Conservation (phyloP, 208 protist genomes). For the Acanthamoeba rhysodes region DNA sequence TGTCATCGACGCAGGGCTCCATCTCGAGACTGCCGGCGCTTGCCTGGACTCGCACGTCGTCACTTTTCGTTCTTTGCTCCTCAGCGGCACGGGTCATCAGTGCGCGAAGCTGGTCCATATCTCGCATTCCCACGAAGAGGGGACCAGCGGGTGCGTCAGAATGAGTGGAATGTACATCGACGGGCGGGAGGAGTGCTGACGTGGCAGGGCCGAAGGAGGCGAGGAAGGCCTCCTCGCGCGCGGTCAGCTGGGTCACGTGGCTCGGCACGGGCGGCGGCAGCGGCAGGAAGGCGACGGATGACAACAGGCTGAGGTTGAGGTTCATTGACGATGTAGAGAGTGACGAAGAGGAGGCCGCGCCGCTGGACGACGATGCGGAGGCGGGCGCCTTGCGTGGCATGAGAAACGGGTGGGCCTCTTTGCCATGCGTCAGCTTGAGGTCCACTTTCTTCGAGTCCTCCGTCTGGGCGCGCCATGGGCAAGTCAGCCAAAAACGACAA, state of each 20-base stretch:
- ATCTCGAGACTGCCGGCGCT: too few species aligned
- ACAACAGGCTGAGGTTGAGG: background rate
- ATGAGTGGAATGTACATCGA: too few species aligned
- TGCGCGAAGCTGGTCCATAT: too few species aligned
- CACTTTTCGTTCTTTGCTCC: too few species aligned
- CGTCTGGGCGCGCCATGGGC: background rate
- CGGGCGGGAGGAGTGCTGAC: too few species aligned
- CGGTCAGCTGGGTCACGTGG: background rate
- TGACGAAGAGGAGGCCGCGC: background rate
- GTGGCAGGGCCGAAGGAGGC: background rate
- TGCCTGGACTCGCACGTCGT: too few species aligned
- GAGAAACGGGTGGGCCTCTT: background rate
- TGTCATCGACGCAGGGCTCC: too few species aligned
- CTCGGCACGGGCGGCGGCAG: background rate
- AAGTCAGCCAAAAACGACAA: too few species aligned
- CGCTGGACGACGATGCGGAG: background rate
- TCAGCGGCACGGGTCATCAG: too few species aligned
- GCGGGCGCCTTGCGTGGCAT: background rate
- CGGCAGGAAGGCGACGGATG: background rate
- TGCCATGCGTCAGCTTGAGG: conserved; percentile 28
- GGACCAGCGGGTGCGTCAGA: too few species aligned
- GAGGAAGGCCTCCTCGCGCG: background rate
- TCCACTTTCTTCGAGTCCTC: conserved; percentile 12
- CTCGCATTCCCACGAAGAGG: too few species aligned
- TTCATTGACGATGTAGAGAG: background rate